Evolutionary conservation across 2,329 filamentous ascomycete genomes (phyloP).

Genomic region (Penicillium sp.): DNA sequence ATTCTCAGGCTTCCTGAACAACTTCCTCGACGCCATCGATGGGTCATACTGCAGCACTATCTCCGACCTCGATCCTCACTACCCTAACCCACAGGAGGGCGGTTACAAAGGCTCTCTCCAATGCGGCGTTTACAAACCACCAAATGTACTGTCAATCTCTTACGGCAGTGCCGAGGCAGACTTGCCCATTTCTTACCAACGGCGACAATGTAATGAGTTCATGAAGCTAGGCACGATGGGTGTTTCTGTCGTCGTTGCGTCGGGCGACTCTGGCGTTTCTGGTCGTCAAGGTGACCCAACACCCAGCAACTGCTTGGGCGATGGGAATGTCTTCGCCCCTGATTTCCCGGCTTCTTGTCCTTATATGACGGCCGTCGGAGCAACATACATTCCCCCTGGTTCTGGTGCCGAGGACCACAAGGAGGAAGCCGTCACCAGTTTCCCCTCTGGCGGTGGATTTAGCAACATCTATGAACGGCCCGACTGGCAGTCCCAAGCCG

Average conservation of each 20-base stretch:
- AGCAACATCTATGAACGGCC: conserved; percentile 40
- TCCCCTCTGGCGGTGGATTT: conserved; percentile 42
- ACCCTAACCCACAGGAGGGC: conserved; percentile 36
- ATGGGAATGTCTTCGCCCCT: conserved; percentile 34
- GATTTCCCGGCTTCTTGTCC: conserved; percentile 35
- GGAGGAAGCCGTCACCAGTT: conserved; percentile 35
- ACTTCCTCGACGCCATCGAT: conserved; percentile 47
- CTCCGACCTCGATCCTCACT: conserved; percentile 38
- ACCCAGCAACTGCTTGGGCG: conserved; percentile 32
- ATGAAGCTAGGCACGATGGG: conserved; percentile 49
- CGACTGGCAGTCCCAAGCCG: conserved; percentile 36
- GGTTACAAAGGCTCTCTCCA: conserved; percentile 42
- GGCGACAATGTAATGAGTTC: conserved; percentile 41
- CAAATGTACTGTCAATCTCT: conserved; percentile 36
- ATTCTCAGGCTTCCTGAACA: conserved; percentile 41
- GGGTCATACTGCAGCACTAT: conserved; percentile 47
- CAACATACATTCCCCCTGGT: conserved; percentile 34
- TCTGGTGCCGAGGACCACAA: conserved; percentile 26
- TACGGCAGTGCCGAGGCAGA: conserved; percentile 33
- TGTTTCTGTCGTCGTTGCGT: conserved; percentile 43
- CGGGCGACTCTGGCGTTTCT: conserved; percentile 44
- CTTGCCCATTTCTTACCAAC: conserved; percentile 33
- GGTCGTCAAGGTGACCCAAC: conserved; percentile 27
- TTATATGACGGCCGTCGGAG: conserved; percentile 36
- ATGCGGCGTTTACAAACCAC: conserved; percentile 41